These are phyloP conservation scores for Yamadazyma pseudoaaseri DNA, from an alignment of 1,139 yeast genomes.

Conservation along the genomic window DNA sequence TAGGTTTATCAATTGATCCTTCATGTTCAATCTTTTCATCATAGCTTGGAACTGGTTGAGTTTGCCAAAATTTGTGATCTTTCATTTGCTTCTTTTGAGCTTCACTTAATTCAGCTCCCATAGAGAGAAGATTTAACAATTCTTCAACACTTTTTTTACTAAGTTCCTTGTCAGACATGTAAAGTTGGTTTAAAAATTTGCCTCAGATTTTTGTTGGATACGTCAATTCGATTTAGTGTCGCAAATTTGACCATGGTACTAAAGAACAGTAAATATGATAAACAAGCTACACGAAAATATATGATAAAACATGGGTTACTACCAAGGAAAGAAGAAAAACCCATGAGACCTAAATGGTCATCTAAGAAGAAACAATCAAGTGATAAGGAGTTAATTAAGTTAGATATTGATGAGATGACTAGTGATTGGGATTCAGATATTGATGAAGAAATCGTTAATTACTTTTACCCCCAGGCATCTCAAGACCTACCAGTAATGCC, in stretches of 20 bases:
- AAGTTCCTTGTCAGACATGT: constrained; percentile 11
- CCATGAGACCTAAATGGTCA: constrained; percentile 35
- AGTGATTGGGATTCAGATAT: constrained; percentile 45
- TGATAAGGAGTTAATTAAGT: constrained; percentile 19
- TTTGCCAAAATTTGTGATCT: constrained; percentile 95
- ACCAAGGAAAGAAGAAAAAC: constrained; percentile 14
- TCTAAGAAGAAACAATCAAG: constrained; percentile 22
- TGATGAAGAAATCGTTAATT: constrained; percentile 42
- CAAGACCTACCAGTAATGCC: constrained; percentile 25
- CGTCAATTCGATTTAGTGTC: too few relatives aligned
- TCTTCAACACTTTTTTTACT: constrained; percentile 44
- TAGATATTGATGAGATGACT: constrained; percentile 31
- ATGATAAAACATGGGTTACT: constrained; percentile 40
- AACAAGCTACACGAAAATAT: constrained; percentile 40
- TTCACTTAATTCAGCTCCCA: constrained; percentile 55
- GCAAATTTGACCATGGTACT: constrained; percentile 31
- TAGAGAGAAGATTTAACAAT: constrained; percentile 46
- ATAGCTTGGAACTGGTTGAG: constrained; percentile 88
- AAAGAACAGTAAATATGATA: constrained; percentile 47
- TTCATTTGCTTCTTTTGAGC: constrained; percentile 68
- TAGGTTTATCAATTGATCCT: constrained; percentile 76
- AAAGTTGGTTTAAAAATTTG: too few relatives aligned
- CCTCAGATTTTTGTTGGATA: too few relatives aligned
- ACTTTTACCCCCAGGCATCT: constrained; percentile 43
- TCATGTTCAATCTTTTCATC: constrained; percentile 66